Percentiles rank a stretch among this genome's conserved stretches.
Evolutionary conservation across 2,329 filamentous ascomycete genomes (phyloP).

Genomic region (Phialemoniopsis sp.): DNA sequence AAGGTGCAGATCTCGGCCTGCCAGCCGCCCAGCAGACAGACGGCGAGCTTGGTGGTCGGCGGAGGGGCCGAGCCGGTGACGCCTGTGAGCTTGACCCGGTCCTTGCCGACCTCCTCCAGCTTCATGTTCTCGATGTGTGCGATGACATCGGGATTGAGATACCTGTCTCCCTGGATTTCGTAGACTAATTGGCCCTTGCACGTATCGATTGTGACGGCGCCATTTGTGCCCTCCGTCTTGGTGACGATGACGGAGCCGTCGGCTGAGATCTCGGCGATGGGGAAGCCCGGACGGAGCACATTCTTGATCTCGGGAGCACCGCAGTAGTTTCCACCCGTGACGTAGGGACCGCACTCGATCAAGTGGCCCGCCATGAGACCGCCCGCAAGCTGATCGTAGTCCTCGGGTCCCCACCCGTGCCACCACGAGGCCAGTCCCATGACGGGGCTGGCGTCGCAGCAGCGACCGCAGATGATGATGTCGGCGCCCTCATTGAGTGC

Average conservation of each 20-base stretch:
- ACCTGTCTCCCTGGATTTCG: slow-evolving; percentile 25
- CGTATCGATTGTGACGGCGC: slow-evolving; percentile 24
- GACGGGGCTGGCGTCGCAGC: slow-evolving; percentile 33
- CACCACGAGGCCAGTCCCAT: slow-evolving; percentile 50
- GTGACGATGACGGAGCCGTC: slow-evolving; percentile 28
- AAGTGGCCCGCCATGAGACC: slow-evolving; percentile 47
- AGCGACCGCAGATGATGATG: slow-evolving; percentile 44
- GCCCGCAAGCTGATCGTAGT: slow-evolving; percentile 45
- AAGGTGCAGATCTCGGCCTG: slow-evolving; percentile 14
- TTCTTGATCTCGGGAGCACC: slow-evolving; percentile 37
- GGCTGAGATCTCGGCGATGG: slow-evolving; percentile 29
- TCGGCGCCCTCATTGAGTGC: slow-evolving; percentile 37
- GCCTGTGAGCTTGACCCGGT: slow-evolving; percentile 34
- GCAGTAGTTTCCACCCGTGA: slow-evolving; percentile 50
- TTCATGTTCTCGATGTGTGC: slow-evolving; percentile 30
- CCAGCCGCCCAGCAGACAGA: slow-evolving; percentile 44
- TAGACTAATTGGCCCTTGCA: slow-evolving; percentile 9
- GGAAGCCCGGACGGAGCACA: slow-evolving; percentile 30
- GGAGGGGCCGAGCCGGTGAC: slow-evolving; percentile 37
- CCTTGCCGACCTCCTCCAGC: slow-evolving; percentile 26
- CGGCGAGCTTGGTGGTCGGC: slow-evolving; percentile 46
- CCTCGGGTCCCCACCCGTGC: slow-evolving; percentile 43
- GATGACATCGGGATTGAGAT: slow-evolving; percentile 43
- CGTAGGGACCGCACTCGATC: slow-evolving; percentile 51
- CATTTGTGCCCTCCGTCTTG: slow-evolving; percentile 25